Base-by-base conservation (phyloP, 2,329 filamentous ascomycete species). In the Sclerotiophoma versabilis region DNA sequence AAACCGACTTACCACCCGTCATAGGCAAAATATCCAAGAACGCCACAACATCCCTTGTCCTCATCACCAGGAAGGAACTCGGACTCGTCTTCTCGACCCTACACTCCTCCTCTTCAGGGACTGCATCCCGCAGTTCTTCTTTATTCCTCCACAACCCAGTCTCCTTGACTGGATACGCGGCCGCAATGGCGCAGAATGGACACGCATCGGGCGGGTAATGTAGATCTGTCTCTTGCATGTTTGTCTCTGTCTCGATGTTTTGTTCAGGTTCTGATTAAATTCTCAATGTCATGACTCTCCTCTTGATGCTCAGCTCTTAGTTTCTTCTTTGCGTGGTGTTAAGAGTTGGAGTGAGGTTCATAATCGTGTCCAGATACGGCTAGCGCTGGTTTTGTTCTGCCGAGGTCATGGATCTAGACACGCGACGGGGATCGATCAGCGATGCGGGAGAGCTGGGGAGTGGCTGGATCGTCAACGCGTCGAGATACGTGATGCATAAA, bases 21-120 rank as follows among this genome's bases (percentile, higher is more conserved):
- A 98, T 85, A 0, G 95, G 95, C 80, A 96, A 84, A 68, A 97
- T 96, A 77, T 98, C 93, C 65, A 98, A 83, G 76, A 98, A 98
- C 34, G 92, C 92, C 59, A 98, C 78, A 23, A 95, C 85, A 57
- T 87, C 75, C 1, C 86, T 86, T 0, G 91, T 95, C 2, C 90
- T 91, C 54, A 97, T 84, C 26, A 97, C 84, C 25, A 97, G 70
- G 66, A 84, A 79, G 46, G 73, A 76, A 59, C 75, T 74, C 62
- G 76, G 68, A 67, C 64, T 51, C 57, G 76, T 69, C 60, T 65
- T 65, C 44, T 66, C 59, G 33, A 70, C 57, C 14, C 68, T 51
- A 15, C 64, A 60, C 12, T 65, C 67, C 0, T 60, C 59, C 4
- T 72, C 65, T 2, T n/a, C 36, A 0, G 73, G 74, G 2, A 75